Percentiles rank a stretch among this genome's conserved stretches.
Evolutionary conservation across 2,329 filamentous ascomycete species (phyloP).

Genomic region (Fusarium irregulare): DNA sequence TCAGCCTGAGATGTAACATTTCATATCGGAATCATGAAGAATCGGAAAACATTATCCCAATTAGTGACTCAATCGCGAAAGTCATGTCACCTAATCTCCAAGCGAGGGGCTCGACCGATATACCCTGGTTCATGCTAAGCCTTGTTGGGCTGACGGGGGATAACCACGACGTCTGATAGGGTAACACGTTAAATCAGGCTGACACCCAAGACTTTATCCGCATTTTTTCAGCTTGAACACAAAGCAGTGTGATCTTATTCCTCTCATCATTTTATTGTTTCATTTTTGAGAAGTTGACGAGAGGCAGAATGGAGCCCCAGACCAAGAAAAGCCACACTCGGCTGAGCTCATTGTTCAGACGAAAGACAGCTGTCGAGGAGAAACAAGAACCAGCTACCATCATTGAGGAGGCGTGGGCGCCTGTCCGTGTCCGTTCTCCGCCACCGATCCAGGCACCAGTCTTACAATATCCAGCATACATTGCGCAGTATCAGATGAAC

Average conservation of each 20-base stretch:
- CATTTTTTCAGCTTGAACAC: background rate
- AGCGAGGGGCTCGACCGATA: background rate
- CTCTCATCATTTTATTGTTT: background rate
- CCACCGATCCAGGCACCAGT: background rate
- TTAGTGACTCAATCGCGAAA: background rate
- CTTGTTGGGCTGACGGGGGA: background rate
- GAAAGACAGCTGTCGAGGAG: background rate
- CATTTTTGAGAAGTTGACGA: background rate
- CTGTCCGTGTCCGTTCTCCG: background rate
- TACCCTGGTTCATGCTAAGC: background rate
- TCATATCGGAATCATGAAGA: background rate
- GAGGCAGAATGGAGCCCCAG: background rate
- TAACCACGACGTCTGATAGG: background rate
- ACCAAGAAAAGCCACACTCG: background rate
- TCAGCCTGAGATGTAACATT: slow-evolving; percentile 26
- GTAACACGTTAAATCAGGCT: background rate
- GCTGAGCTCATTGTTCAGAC: background rate
- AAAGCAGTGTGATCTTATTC: background rate
- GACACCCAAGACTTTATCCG: background rate
- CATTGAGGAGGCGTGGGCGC: background rate
- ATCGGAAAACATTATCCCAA: background rate
- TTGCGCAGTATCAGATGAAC: slow-evolving; percentile 1
- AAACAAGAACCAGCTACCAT: background rate
- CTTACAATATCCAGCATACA: background rate
- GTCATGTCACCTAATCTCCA: background rate